Conservation (phyloP, 2,329 filamentous ascomycete species). For the Paecilomyces niveus region DNA sequence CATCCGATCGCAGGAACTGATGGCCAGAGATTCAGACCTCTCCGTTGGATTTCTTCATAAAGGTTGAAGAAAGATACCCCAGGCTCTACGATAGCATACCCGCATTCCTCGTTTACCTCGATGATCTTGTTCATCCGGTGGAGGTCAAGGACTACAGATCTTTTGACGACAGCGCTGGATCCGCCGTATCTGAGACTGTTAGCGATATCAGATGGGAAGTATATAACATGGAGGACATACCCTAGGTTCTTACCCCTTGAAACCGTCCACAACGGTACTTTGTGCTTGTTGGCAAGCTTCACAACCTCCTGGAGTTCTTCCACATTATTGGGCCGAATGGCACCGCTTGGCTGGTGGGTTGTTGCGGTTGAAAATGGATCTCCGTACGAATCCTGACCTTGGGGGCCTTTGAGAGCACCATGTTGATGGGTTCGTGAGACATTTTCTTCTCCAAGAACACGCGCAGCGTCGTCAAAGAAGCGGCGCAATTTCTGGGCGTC, state of each 20-base stretch:
- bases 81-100: conserved; percentile 27
- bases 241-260: conserved; percentile 1
- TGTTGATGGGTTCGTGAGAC: neutral
- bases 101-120: conserved; percentile 23
- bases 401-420: neutral
- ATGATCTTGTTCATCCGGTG: conserved; percentile 26
- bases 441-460: neutral
- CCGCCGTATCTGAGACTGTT: conserved; percentile 36
- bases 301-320: neutral
- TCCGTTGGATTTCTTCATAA: neutral
- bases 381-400: neutral
- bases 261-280: conserved; percentile 2
- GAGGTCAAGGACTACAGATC: conserved; percentile 40
- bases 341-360: neutral
- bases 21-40: conserved; percentile 37
- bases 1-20: conserved; percentile 44
- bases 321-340: neutral
- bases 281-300: neutral
- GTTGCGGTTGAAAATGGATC: neutral
- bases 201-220: neutral
- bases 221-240: neutral
- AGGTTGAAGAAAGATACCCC: conserved; percentile 31
- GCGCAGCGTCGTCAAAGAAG: neutral
- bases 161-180: conserved; percentile 36
- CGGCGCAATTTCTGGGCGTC: neutral